Percentiles rank a stretch among this genome's conserved stretches.
These are phyloP conservation scores for Fusarium ambrosium DNA, from an alignment of 2,329 filamentous ascomycete species.

Conservation along the genomic window DNA sequence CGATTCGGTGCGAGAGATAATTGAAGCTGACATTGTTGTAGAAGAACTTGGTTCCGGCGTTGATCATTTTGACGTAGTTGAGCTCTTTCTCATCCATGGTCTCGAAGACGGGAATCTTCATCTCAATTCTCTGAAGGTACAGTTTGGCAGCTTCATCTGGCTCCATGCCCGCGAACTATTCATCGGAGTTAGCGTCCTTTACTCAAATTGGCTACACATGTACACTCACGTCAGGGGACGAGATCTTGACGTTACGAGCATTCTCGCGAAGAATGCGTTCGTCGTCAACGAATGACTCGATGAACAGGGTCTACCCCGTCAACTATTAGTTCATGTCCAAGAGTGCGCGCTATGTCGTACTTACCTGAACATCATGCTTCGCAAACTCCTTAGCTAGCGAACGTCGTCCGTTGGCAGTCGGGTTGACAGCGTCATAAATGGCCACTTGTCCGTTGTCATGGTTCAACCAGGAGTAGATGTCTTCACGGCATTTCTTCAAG, in stretches of 20 bases:
- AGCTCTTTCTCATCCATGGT: slow-evolving; percentile 95
- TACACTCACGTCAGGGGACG: slow-evolving; percentile 85
- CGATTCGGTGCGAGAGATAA: slow-evolving; percentile 95
- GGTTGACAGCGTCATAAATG: slow-evolving; percentile 98
- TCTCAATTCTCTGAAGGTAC: slow-evolving; percentile 90
- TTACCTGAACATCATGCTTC: slow-evolving; percentile 94
- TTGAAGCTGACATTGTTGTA: slow-evolving; percentile 98
- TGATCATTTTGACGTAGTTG: slow-evolving; percentile 99
- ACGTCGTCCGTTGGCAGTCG: slow-evolving; percentile 83
- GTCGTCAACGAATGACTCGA: slow-evolving; percentile 95
- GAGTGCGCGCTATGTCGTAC: slow-evolving; percentile 7
- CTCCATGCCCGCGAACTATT: slow-evolving; percentile 88
- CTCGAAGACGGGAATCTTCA: slow-evolving; percentile 95
- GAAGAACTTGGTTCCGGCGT: slow-evolving; percentile 90
- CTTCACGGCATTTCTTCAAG: slow-evolving; percentile 94
- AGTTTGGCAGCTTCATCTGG: slow-evolving; percentile 92
- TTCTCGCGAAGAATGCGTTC: slow-evolving; percentile 96
- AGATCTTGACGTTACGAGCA: slow-evolving; percentile 96
- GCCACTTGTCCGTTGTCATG: slow-evolving; percentile 98
- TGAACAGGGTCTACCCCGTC: slow-evolving; percentile 82
- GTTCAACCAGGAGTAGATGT: slow-evolving; percentile 96
- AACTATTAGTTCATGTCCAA: slow-evolving; percentile 2
- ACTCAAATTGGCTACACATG: neutral
- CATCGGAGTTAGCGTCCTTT: slow-evolving; percentile 9
- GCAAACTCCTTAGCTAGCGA: slow-evolving; percentile 94